Percentiles rank a stretch among this genome's conserved stretches.
Evolutionary conservation across 192 early-diverging fungal species (phyloP).

Genomic region (Phlyctochytrium arcticum): DNA sequence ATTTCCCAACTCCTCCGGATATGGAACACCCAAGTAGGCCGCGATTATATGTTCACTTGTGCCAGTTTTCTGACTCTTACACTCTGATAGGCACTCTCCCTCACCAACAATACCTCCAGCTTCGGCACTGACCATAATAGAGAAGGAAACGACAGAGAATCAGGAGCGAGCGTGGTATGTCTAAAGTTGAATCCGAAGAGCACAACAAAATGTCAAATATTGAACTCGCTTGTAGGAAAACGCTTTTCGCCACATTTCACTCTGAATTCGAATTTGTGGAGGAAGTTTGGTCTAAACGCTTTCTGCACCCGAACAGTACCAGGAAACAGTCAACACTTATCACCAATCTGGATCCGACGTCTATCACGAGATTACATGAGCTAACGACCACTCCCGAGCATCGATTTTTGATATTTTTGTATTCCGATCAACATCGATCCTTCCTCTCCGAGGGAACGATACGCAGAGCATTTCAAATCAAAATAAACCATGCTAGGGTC

Average conservation of each 20-base stretch:
- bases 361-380: no score
- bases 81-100: neutral
- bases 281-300: neutral
- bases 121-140: neutral
- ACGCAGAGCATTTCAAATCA: neutral
- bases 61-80: neutral
- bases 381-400: neutral
- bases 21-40: no score
- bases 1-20: no score
- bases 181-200: neutral
- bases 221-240: neutral
- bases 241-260: neutral
- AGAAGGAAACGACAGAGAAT: neutral
- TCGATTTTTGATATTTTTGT: slow-evolving; percentile 5
- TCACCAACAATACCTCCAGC: neutral
- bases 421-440: neutral
- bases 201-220: neutral
- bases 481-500: neutral
- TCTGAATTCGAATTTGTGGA: neutral
- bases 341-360: no score
- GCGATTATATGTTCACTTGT: neutral
- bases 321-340: neutral
- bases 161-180: neutral
- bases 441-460: neutral
- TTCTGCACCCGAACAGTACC: neutral